Evolutionary conservation across 2,329 filamentous ascomycete species (phyloP).

Genomic region (Thielaviopsis cerberus): DNA sequence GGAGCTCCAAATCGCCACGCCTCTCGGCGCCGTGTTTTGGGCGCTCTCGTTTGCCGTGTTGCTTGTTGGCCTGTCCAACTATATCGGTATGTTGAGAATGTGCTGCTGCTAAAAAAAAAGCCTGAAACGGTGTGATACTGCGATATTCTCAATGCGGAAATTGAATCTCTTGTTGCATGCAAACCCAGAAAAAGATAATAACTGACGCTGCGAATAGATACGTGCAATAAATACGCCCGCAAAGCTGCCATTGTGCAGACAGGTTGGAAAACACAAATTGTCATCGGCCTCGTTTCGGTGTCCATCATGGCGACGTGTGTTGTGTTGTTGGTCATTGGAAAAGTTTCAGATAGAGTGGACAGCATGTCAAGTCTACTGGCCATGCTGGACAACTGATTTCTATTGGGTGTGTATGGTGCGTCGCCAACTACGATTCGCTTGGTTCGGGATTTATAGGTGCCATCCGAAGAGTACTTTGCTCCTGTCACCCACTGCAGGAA

Average conservation of each 20-base stretch:
- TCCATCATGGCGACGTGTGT: conserved; percentile 49
- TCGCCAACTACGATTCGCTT: background rate
- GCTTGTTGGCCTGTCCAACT: conserved; percentile 62
- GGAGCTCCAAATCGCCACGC: conserved; percentile 61
- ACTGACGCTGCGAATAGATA: conserved; percentile 25
- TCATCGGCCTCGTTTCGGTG: conserved; percentile 41
- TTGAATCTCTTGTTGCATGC: no score
- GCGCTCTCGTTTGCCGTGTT: conserved; percentile 59
- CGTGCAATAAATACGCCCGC: conserved; percentile 61
- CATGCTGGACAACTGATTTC: conserved; percentile 3
- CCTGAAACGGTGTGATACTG: no score
- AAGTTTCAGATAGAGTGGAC: conserved; percentile 13
- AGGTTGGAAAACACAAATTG: conserved; percentile 75
- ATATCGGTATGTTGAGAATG: conserved; percentile 61
- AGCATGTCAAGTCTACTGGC: conserved; percentile 1
- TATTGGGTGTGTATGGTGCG: background rate
- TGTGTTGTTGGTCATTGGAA: conserved; percentile 37
- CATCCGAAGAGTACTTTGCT: no score
- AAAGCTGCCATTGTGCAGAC: conserved; percentile 73
- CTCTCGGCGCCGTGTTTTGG: conserved; percentile 82
- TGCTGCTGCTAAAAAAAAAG: no score
- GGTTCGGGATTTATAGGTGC: no score
- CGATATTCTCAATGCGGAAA: no score
- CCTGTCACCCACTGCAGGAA: no score
- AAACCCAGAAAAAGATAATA: background rate